Base-by-base conservation (phyloP, 495 filamentous ascomycete genomes). In the Penicillium coprophilum region DNA sequence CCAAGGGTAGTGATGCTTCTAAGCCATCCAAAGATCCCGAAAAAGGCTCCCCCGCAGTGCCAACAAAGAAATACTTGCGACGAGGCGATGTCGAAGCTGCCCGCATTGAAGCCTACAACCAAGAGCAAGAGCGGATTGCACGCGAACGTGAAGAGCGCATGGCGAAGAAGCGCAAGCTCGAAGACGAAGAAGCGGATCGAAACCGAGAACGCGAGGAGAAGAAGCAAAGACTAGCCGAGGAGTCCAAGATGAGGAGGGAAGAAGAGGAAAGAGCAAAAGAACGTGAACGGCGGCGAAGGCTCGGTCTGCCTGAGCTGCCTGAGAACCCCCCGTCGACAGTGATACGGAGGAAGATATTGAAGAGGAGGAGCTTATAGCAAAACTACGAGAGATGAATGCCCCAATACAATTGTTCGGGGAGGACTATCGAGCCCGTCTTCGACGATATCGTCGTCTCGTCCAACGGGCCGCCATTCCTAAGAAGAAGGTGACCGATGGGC, bases 61-160 rank as follows among this genome's bases (percentile, higher is more conserved):
- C 74, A 20, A 53, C 69, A 19, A 90, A 89, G 62, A 96, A 94
- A 75, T 97, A 91, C 72, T 73, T 91, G 64, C 91, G 90, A 60
- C 90, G 91, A 68, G 83, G 87, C 58, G 93, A 98, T 53, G 63
- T 89, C 57, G 94, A 97, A 81, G 86, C 89, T 53, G 83, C 87
- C 58, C 91, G 94, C 50, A 71, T 88, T 62, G 85, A 87, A 32
- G 83, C 87, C 60, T 97, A 98, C 78, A 78, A 84, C 8, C 84
- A 87, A 34, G 88, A 93, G 59, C 92, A 97, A 68, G 79, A 80
- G 39, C 78, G 78, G 1, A 75, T 89, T 50, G 87, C 87, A 36
- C 78, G 74, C 19, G 85, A 86, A 59, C 87, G 89, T 41, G 82
- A 86, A 47, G 84, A 85, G 31, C 83, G 82, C 34, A 75, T 82